Evolutionary conservation across 2,329 filamentous ascomycete species (phyloP).

Genomic region (Fusarium incarnatum): DNA sequence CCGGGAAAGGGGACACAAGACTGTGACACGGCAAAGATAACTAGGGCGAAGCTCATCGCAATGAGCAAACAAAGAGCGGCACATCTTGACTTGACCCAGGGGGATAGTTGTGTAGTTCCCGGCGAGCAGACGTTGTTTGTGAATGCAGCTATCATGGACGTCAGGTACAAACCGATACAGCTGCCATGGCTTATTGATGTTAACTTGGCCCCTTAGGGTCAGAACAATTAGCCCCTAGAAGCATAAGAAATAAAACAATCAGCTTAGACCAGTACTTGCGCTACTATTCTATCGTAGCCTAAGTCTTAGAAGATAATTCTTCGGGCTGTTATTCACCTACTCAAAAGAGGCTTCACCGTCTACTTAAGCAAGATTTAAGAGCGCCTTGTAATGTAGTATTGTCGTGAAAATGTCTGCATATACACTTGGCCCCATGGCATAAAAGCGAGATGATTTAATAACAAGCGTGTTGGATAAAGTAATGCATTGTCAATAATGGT

Average conservation of each 20-base stretch:
- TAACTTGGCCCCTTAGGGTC: slow-evolving; percentile 49
- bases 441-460: too few relatives aligned
- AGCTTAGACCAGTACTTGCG: too few relatives aligned
- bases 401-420: not conserved
- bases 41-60: slow-evolving; percentile 29
- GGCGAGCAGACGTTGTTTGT: slow-evolving; percentile 68
- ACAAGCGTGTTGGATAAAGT: not conserved
- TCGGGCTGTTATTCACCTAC: too few relatives aligned
- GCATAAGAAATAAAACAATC: too few relatives aligned
- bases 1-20: slow-evolving; percentile 38
- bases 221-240: too few relatives aligned
- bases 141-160: slow-evolving; percentile 67
- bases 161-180: slow-evolving; percentile 57
- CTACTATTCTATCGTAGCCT: too few relatives aligned
- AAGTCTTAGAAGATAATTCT: too few relatives aligned
- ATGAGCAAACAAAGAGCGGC: slow-evolving; percentile 48
- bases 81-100: slow-evolving; percentile 54
- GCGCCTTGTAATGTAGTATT: not conserved
- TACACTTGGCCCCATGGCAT: not conserved
- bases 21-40: slow-evolving; percentile 13
- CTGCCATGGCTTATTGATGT: slow-evolving; percentile 66
- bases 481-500: not conserved
- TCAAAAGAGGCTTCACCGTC: too few relatives aligned
- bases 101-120: slow-evolving; percentile 46
- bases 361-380: too few relatives aligned